Evolutionary conservation across 257 asterid genomes (phyloP).

Genomic region (Nicotiana tabacum): DNA sequence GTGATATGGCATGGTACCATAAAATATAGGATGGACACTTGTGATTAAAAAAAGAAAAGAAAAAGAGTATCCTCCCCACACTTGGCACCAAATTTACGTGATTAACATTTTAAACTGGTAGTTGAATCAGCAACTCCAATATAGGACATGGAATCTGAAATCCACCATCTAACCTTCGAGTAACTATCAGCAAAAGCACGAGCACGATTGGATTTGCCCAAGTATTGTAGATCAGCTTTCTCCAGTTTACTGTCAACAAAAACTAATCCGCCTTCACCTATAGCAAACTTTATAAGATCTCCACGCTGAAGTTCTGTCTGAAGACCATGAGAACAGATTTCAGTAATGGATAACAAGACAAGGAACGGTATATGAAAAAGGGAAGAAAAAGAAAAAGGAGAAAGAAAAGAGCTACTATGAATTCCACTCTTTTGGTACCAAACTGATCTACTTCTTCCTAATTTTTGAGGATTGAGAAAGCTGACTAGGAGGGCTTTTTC

Average conservation of each 20-base stretch:
- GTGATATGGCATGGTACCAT: not conserved
- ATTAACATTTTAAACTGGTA: not conserved
- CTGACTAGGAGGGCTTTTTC: not conserved
- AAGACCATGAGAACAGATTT: slow-evolving; percentile 16
- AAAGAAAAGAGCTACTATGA: not conserved
- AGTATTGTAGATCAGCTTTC: slow-evolving; percentile 76
- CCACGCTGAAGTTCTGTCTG: slow-evolving; percentile 65
- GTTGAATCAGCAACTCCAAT: not conserved
- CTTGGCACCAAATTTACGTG: not conserved
- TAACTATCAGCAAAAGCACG: slow-evolving; percentile 89
- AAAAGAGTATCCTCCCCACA: not conserved
- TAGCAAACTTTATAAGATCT: slow-evolving; percentile 65
- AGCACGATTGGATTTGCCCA: slow-evolving; percentile 73
- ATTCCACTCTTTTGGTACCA: not conserved
- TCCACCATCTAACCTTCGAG: slow-evolving; percentile 64
- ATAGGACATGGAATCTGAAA: not conserved
- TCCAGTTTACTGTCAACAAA: slow-evolving; percentile 67
- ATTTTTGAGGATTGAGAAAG: not conserved
- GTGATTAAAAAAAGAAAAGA: too few relatives aligned
- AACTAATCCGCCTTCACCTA: slow-evolving; percentile 51
- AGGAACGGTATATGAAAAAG: not conserved
- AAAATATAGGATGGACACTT: not conserved
- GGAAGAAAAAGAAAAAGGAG: not conserved
- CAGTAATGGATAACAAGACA: slow-evolving; percentile 8
- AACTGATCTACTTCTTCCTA: not conserved